phyloP scores from a whole-genome alignment of 306 rosid genomes.

The Potentilla sterilis region DNA sequence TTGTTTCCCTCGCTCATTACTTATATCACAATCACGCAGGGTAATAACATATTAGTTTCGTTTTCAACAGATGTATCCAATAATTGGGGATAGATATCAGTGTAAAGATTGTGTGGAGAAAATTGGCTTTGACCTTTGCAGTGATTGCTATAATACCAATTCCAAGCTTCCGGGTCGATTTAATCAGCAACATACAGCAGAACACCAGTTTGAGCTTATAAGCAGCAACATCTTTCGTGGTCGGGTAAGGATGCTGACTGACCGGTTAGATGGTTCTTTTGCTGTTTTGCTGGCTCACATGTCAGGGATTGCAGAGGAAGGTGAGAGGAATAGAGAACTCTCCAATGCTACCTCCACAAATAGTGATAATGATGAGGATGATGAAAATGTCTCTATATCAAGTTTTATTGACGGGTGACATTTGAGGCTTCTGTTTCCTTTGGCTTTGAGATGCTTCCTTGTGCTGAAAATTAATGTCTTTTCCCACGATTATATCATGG shows the following conservation, averaged over 20 bases:
- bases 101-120: constrained; percentile 66
- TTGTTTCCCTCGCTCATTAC: background rate
- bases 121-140: constrained; percentile 79
- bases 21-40: background rate
- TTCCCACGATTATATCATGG: background rate
- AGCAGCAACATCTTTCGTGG: background rate
- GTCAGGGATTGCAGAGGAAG: constrained; percentile 18
- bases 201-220: constrained; percentile 53
- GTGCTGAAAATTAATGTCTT: background rate
- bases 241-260: constrained; percentile 29
- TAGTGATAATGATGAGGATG: constrained; percentile 1
- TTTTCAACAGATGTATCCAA: constrained; percentile 53
- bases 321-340: constrained; percentile 1
- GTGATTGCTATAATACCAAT: constrained; percentile 54
- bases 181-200: constrained; percentile 87
- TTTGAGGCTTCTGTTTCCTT: background rate
- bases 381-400: constrained; percentile 38
- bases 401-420: background rate
- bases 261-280: constrained; percentile 33
- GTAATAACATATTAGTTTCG: constrained; percentile 10
- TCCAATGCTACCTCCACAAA: constrained; percentile 7
- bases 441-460: background rate
- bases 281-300: constrained; percentile 12
- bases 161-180: constrained; percentile 89
- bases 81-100: constrained; percentile 69